Percentiles rank a stretch among this genome's conserved stretches.
These are phyloP conservation scores for Trametes punicea DNA, from an alignment of 768 basidiomycete species.

Conservation along the genomic window DNA sequence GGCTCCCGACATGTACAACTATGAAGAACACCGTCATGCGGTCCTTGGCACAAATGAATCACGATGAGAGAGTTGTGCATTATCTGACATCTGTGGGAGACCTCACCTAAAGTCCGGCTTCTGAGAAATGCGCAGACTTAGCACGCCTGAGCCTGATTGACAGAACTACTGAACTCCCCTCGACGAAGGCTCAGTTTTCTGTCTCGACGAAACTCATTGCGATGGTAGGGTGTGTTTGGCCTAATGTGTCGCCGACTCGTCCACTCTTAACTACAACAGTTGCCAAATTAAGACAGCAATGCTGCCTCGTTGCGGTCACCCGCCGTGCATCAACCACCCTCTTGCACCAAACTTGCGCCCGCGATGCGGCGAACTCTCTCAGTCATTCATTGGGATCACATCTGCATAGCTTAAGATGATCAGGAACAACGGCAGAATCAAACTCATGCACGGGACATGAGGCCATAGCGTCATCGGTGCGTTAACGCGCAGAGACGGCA, in stretches of 20 bases:
- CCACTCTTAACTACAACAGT: background rate
- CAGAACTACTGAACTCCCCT: too few relatives aligned
- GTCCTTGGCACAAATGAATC: background rate
- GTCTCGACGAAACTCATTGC: too few relatives aligned
- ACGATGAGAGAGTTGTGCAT: background rate
- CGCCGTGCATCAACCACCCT: background rate
- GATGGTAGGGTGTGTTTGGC: too few relatives aligned
- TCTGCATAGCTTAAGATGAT: background rate
- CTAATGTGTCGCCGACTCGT: too few relatives aligned
- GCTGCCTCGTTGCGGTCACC: background rate
- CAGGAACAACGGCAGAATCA: background rate
- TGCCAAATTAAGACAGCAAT: background rate
- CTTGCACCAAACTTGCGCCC: background rate
- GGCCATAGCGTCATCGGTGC: constrained; percentile 5
- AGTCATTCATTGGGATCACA: background rate
- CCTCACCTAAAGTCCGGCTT: too few relatives aligned
- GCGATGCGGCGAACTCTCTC: background rate
- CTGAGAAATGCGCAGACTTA: too few relatives aligned
- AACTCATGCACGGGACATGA: constrained; percentile 4
- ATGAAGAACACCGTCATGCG: background rate
- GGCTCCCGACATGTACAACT: background rate
- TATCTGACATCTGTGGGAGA: too few relatives aligned
- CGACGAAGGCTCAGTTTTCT: too few relatives aligned
- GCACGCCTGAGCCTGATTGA: too few relatives aligned
- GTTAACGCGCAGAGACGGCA: background rate